Evolutionary conservation across 1,139 yeast species (phyloP).

Genomic region (Candida sp.): DNA sequence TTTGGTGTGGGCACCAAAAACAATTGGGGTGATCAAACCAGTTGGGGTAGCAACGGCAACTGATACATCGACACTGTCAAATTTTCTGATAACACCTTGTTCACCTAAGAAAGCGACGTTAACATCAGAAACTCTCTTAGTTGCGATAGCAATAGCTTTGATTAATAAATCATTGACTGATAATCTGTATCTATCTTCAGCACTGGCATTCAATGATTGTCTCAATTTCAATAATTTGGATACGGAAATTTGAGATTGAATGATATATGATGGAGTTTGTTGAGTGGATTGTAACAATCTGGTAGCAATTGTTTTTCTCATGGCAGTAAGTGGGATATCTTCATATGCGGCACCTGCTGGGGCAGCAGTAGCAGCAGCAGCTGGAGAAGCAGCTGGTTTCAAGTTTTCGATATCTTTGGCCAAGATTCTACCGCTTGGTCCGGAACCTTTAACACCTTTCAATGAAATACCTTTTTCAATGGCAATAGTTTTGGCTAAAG

Average conservation of each 20-base stretch:
- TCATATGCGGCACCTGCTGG: conserved; percentile 57
- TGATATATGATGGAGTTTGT: conserved; percentile 87
- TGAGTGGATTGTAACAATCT: conserved; percentile 86
- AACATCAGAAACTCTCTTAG: conserved; percentile 87
- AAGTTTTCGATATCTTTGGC: conserved; percentile 84
- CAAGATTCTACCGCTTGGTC: conserved; percentile 92
- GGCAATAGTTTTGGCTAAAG: conserved; percentile 91
- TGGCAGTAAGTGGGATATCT: conserved; percentile 83
- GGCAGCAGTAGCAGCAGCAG: conserved; percentile 48
- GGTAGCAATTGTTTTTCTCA: conserved; percentile 93
- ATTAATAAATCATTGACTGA: conserved; percentile 93
- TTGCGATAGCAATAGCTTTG: conserved; percentile 92
- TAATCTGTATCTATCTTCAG: conserved; percentile 85
- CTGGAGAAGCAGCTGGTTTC: conserved; percentile 42
- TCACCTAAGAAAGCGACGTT: conserved; percentile 92
- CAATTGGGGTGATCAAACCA: conserved; percentile 95
- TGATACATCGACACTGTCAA: conserved; percentile 88
- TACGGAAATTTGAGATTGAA: conserved; percentile 83
- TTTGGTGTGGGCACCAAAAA: conserved; percentile 80
- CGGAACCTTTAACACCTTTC: conserved; percentile 83
- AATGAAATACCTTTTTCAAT: conserved; percentile 88
- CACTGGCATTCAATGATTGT: conserved; percentile 80
- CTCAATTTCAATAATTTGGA: conserved; percentile 90
- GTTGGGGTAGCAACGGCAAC: conserved; percentile 99
- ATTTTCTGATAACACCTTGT: conserved; percentile 90